Base-by-base conservation (phyloP, 768 basidiomycete species). In the Naganishia antarctica region DNA sequence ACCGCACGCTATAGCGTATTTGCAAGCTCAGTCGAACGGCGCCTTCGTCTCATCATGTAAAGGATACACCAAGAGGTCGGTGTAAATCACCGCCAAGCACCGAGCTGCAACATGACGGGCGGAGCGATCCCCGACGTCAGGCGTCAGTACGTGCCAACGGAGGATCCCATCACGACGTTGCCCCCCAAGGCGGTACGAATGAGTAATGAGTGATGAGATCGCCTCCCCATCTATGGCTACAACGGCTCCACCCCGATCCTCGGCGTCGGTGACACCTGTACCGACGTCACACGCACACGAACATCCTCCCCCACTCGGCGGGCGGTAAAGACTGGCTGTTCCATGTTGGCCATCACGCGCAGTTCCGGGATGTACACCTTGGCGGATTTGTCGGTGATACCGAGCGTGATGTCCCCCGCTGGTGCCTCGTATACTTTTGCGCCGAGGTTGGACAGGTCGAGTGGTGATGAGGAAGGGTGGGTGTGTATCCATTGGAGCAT, bases 391-490 rank as follows among this genome's bases (percentile, higher is more conserved):
- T 57, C 53, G 53, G 3, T 40, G 53, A 57, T 41, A 6, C 53
- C 53, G 11, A 41, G 23, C 9, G 40, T 25, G 34, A 25, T 34
- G 37, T 57, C 53, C 9, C 53, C 53, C 23, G 37, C 4, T 16
- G 53, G 53, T 40, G 18, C 53, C 53, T 57, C 53, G 34, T 37
- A 37, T 23, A 57, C 37, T 23, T 57, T 57, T 18, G 53, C 53
- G 34, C 34, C 53, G 21, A 57, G 53, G 23, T 57, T 26, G 2
- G 16, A 25, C 9, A 57, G 23, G 18, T n/a, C 4, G 37, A 57
- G 37, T 41, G 53, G 53, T 37, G 53, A 57, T 26, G 53, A 37
- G 12, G 18, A 21, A 9, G 32, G 18, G 34, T 57, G 34, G 13
- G 28, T 7, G 37, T 57, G 53, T 8, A 57, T 12, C 53, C 53